Conservation (phyloP, 2,329 filamentous ascomycete genomes). For the Colletotrichum gigasporum region DNA sequence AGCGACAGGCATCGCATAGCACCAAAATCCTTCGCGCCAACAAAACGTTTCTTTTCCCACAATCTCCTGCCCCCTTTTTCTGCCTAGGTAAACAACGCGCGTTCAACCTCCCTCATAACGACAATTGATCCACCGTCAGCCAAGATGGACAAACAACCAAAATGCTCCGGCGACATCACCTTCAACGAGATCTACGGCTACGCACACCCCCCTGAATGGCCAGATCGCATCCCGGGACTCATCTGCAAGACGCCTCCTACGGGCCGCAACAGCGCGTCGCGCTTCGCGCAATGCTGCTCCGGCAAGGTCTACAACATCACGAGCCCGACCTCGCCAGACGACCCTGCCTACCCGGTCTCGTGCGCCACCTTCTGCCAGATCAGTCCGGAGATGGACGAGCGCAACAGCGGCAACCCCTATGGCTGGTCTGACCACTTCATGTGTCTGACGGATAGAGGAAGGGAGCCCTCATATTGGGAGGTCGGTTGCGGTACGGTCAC, state of each 20-base stretch:
- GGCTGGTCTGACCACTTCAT: slow-evolving; percentile 12
- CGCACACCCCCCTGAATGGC: not conserved
- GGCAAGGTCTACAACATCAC: slow-evolving; percentile 19
- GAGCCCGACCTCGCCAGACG: not conserved
- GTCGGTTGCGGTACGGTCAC: slow-evolving; percentile 5
- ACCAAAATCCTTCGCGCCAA: too few species aligned
- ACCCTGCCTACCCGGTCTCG: slow-evolving; percentile 3
- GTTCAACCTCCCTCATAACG: too few species aligned
- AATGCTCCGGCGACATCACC: not conserved
- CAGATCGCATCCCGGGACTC: not conserved
- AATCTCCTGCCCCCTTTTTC: too few species aligned
- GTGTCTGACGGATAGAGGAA: slow-evolving; percentile 8
- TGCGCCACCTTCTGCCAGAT: slow-evolving; percentile 12
- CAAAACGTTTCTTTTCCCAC: too few species aligned
- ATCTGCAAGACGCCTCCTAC: slow-evolving; percentile 18
- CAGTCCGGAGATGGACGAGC: not conserved
- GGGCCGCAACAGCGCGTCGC: not conserved
- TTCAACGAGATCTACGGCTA: not conserved
- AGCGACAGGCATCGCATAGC: too few species aligned
- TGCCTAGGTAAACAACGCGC: too few species aligned
- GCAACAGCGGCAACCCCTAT: not conserved
- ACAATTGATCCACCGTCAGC: too few species aligned
- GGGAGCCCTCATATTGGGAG: not conserved
- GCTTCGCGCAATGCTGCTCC: slow-evolving; percentile 15
- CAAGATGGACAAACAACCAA: not conserved